Percentiles rank a stretch among this genome's conserved stretches.
Conservation (phyloP, 306 rosid species). For the Hippophae rhamnoides region DNA sequence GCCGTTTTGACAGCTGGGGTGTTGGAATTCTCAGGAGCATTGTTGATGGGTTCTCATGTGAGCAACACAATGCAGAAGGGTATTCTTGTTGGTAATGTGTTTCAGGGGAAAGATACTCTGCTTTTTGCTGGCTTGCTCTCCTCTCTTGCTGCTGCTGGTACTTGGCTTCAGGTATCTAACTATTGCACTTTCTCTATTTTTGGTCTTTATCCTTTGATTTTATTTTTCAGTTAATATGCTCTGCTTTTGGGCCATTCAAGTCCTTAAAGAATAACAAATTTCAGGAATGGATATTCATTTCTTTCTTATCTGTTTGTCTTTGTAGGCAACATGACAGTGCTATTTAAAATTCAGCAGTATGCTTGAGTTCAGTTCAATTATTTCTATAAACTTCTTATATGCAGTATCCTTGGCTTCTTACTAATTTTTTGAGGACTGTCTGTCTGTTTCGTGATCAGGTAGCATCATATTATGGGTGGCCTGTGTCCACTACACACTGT, state of each 20-base stretch:
- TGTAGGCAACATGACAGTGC: not conserved
- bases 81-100: slow-evolving; percentile 61
- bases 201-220: not conserved
- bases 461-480: slow-evolving; percentile 94
- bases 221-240: not conserved
- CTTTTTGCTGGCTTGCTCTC: slow-evolving; percentile 78
- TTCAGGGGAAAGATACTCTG: slow-evolving; percentile 67
- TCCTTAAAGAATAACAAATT: no score
- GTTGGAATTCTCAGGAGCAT: slow-evolving; percentile 80
- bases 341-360: not conserved
- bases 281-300: no score
- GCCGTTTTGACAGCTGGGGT: slow-evolving; percentile 83
- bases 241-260: not conserved
- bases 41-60: slow-evolving; percentile 83
- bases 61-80: slow-evolving; percentile 97
- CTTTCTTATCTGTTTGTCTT: not conserved
- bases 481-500: slow-evolving; percentile 96
- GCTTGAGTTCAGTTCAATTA: not conserved
- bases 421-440: slow-evolving; percentile 7
- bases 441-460: slow-evolving; percentile 31
- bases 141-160: slow-evolving; percentile 97
- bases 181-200: not conserved
- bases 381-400: not conserved
- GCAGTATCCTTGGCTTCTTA: slow-evolving; percentile 1
- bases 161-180: slow-evolving; percentile 81